Evolutionary conservation across 305 asterid species (phyloP), one percentile per base, ranked within the genome.

Genomic region (Caryopteris hybrid): DNA sequence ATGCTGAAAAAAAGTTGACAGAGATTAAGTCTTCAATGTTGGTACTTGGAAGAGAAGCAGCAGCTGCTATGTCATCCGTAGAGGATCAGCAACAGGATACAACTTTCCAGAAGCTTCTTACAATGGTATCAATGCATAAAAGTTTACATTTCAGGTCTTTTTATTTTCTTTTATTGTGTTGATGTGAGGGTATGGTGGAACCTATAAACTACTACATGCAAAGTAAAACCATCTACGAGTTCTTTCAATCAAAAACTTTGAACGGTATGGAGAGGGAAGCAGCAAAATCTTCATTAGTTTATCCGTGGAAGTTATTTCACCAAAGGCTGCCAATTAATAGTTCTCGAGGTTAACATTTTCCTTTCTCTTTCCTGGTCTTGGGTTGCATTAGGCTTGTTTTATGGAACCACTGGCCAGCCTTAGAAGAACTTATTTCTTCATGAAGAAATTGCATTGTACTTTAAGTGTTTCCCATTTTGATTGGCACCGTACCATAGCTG

Each of bases 31-130:
- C 94, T 33, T 84, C 99, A 5, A 84, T 90, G 95, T 60, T 79
- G 84, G 73, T 85, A 48, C 86, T 93, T 66, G 99, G 99, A 64
- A 83, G 73, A 81, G 99, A 93, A 80, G 99, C 99, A 46, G 80
- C 89, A 61, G 83, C 87, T 51, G 96, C 99, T 59, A 90, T 90
- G 99, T 66, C 79, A 51, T 85, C 94, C 1, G 97, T 93, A 2
- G 96, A 93, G 86, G 88, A 84, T 66, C 86, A 88, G 73, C 99
- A 93, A 72, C 92, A 90, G 64, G 89, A 90, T 72, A 59, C 81
- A 47, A 84, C 96, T 76, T 83, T 81, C 71, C 87, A 81, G 22
- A 93, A 88, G 89, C 88, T 93, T 79, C 86, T 84, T 11, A 75
- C 84, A 63, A 78, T 88, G 95, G 97, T 93, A 78, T 41, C 16